Conservation (phyloP, 805 yeast genomes). For the Ogataea thermomethanolica region DNA sequence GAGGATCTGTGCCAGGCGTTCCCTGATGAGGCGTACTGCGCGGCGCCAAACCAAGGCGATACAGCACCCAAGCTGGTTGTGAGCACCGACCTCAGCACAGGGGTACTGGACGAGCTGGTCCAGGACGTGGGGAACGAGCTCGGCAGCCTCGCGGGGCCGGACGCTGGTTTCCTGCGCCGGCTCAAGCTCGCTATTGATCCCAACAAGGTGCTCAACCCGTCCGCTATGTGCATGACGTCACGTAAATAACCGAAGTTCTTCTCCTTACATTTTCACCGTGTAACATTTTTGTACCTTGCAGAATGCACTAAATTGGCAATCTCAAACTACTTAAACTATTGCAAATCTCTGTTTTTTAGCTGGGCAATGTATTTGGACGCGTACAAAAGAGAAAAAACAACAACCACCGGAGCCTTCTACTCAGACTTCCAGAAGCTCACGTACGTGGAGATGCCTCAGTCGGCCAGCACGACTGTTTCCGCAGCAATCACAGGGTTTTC, state of each 20-base stretch:
- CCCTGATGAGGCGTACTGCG: background rate
- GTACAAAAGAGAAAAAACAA: constrained; percentile 8
- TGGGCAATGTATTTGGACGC: constrained; percentile 6
- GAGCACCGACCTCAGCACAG: constrained; percentile 1
- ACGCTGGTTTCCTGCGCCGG: constrained; percentile 11
- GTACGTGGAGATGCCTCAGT: constrained; percentile 15
- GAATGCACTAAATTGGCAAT: background rate
- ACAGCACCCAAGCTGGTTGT: background rate
- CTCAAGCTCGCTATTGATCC: constrained; percentile 17
- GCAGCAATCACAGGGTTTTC: constrained; percentile 11
- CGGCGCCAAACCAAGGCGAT: background rate
- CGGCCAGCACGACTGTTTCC: constrained; percentile 4
- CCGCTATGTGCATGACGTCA: constrained; percentile 3
- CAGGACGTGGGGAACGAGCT: background rate
- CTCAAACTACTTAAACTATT: background rate
- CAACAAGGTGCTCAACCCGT: constrained; percentile 11
- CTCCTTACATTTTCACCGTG: background rate
- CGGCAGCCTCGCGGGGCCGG: background rate
- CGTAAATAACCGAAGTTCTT: background rate
- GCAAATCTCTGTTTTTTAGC: background rate
- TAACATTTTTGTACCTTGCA: background rate
- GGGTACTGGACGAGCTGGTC: background rate
- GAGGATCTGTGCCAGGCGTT: background rate
- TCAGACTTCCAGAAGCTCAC: constrained; percentile 21
- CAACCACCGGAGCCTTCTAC: constrained; percentile 19